A percentile compares a stretch with the other conserved stretches of the same genome.
These are phyloP conservation scores for Gamarada debralockiae DNA, from an alignment of 495 filamentous ascomycete genomes.

Conservation along the genomic window DNA sequence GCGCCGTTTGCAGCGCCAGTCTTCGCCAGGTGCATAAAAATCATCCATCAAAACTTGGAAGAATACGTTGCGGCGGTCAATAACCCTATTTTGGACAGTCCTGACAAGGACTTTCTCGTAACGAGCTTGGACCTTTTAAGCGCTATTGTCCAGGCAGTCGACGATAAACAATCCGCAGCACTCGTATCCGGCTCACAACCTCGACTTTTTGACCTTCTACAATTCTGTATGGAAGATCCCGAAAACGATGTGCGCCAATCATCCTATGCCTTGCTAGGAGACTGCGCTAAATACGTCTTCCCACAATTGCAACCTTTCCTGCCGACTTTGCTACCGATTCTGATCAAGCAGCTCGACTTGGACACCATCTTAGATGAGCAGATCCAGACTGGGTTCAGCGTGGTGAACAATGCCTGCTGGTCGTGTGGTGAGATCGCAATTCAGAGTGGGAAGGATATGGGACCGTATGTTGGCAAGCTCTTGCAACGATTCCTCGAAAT, in stretches of 20 bases:
- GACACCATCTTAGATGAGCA: slow-evolving; percentile 70
- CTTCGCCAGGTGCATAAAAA: slow-evolving; percentile 79
- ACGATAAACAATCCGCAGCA: slow-evolving; percentile 65
- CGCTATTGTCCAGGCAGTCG: slow-evolving; percentile 89
- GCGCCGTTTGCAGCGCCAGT: slow-evolving; percentile 78
- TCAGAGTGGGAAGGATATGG: slow-evolving; percentile 66
- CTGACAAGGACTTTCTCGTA: slow-evolving; percentile 96
- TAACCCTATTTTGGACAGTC: slow-evolving; percentile 66
- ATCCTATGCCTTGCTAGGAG: slow-evolving; percentile 90
- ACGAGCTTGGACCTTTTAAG: slow-evolving; percentile 94
- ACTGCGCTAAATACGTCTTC: slow-evolving; percentile 95
- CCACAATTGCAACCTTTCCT: slow-evolving; percentile 73
- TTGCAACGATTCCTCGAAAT: slow-evolving; percentile 74
- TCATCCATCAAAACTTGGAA: slow-evolving; percentile 88
- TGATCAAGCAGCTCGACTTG: slow-evolving; percentile 85
- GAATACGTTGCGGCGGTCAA: slow-evolving; percentile 60
- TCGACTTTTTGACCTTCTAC: slow-evolving; percentile 83
- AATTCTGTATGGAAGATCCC: slow-evolving; percentile 88
- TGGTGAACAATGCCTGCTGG: slow-evolving; percentile 99
- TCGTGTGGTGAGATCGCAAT: slow-evolving; percentile 92
- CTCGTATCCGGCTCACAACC: slow-evolving; percentile 73
- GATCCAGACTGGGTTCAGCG: slow-evolving; percentile 74
- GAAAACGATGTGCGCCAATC: slow-evolving; percentile 95
- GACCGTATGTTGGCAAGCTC: slow-evolving; percentile 70
- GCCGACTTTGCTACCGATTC: slow-evolving; percentile 65